These are phyloP conservation scores for Ulota crispa DNA, from an alignment of 225 moss, liverwort and hornwort species.

Conservation along the genomic window DNA sequence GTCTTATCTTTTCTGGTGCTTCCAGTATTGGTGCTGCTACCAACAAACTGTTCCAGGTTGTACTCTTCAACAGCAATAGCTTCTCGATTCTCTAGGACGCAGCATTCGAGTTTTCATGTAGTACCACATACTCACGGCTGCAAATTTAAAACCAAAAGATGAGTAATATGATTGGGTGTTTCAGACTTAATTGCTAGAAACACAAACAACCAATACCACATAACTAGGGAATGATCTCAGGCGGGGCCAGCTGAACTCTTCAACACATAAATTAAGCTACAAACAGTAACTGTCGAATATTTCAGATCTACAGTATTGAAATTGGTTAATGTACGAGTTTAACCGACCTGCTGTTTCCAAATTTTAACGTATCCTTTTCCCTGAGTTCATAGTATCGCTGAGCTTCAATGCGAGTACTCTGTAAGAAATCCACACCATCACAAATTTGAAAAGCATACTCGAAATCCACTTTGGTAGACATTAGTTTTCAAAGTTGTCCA, in stretches of 20 bases:
- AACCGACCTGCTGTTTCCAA: slow-evolving; percentile 96
- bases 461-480: not conserved
- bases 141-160: slow-evolving; percentile 31
- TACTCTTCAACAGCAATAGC: slow-evolving; percentile 16
- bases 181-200: not conserved
- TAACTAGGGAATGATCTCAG: not conserved
- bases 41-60: slow-evolving; percentile 16
- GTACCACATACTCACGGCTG: slow-evolving; percentile 97
- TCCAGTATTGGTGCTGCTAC: not conserved
- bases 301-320: not conserved
- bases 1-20: slow-evolving; percentile 1
- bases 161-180: not conserved
- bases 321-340: not conserved
- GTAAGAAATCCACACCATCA: slow-evolving; percentile 26
- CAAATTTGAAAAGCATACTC: not conserved
- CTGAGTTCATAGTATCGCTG: slow-evolving; percentile 95
- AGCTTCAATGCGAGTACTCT: slow-evolving; percentile 82
- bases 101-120: slow-evolving; percentile 87
- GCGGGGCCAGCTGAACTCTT: not conserved
- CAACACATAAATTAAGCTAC: not conserved
- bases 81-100: slow-evolving; percentile 40
- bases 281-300: not conserved
- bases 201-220: not conserved
- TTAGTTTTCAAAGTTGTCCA: not conserved
- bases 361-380: slow-evolving; percentile 93